phyloP scores from a whole-genome alignment of 495 filamentous ascomycete genomes.

The Peziza echinospora region DNA sequence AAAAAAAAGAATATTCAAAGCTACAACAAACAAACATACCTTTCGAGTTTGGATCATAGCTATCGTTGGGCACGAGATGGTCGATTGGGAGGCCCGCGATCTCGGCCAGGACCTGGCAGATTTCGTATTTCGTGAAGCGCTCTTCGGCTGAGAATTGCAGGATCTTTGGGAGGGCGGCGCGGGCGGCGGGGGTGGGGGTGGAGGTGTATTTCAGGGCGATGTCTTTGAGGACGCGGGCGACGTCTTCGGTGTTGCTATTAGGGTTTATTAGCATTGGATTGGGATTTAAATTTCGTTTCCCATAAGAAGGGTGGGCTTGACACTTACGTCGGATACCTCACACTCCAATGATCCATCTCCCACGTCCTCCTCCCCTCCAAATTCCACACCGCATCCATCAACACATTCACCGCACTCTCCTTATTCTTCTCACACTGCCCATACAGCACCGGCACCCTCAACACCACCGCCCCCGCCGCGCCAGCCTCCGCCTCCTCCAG shows the following conservation, averaged over 20 bases:
- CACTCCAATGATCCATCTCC: constrained; percentile 76
- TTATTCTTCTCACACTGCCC: constrained; percentile 38
- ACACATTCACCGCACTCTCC: constrained; percentile 66
- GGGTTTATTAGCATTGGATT: constrained; percentile 1
- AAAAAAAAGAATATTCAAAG: neutral
- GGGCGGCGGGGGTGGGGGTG: constrained; percentile 19
- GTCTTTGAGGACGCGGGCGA: constrained; percentile 55
- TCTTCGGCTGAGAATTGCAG: constrained; percentile 82
- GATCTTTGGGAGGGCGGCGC: constrained; percentile 37
- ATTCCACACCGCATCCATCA: constrained; percentile 49
- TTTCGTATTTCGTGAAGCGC: constrained; percentile 68
- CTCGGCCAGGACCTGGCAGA: constrained; percentile 57
- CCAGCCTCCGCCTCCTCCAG: constrained; percentile 30
- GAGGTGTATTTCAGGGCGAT: constrained; percentile 40
- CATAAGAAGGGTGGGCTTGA: too few species aligned
- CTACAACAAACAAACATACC: constrained; percentile 28
- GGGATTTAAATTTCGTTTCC: neutral
- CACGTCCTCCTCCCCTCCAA: constrained; percentile 38
- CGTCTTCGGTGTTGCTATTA: constrained; percentile 56
- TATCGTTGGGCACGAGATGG: constrained; percentile 48
- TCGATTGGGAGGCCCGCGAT: constrained; percentile 58
- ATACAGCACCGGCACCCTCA: constrained; percentile 79
- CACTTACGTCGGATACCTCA: constrained; percentile 55
- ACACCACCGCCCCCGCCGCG: constrained; percentile 34
- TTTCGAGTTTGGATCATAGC: constrained; percentile 49